Base-by-base conservation (phyloP, 2,329 filamentous ascomycete species). In the Coleophoma crateriformis region DNA sequence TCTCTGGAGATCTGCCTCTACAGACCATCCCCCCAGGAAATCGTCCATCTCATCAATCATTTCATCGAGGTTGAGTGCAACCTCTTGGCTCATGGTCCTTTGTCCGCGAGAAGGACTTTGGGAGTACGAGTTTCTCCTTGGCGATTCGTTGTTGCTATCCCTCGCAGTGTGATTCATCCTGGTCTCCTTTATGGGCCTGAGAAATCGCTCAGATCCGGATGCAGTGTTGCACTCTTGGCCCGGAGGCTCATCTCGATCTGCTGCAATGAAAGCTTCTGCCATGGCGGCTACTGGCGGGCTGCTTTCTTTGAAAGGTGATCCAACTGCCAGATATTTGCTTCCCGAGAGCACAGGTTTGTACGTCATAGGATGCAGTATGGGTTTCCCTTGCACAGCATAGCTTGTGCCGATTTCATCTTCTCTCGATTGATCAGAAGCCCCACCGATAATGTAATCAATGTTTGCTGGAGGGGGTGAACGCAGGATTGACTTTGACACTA, bases 211-310 rank as follows among this genome's bases (percentile, higher is more conserved):
- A n/a, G 51, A 41, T 45, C 46, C 46, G 11, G 27, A 17, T 32
- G 33, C 32, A n/a, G 34, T 35, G 4, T 15, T 17, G 3, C 20
- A 42, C 13, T 42, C 33, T 38, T 54, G 33, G 49, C 53, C 22
- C 41, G 59, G 51, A 51, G 48, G 13, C n/a, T 45, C 45, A 17
- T 60, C 48, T 7, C 50, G 48, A 52, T 78, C 75, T 6, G 72
- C 75, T n/a, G 67, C 61, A 27, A 70, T 62, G 51, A 79, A 79
- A 7, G 72, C 71, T 51, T 74, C 65, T 0, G 75, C 75, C 71
- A 78, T 77, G 7, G 72, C 75, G 48, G 64, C 68, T 14, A 74
- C 54, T 0, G 58, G 59, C 7, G 72, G 71, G 33, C 73, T 77
- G 34, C 63, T 65, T 54, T 61, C 56, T 8, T 49, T 42, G 2